phyloP scores from a whole-genome alignment of 768 basidiomycete species.

The Clathrus columnatus region DNA sequence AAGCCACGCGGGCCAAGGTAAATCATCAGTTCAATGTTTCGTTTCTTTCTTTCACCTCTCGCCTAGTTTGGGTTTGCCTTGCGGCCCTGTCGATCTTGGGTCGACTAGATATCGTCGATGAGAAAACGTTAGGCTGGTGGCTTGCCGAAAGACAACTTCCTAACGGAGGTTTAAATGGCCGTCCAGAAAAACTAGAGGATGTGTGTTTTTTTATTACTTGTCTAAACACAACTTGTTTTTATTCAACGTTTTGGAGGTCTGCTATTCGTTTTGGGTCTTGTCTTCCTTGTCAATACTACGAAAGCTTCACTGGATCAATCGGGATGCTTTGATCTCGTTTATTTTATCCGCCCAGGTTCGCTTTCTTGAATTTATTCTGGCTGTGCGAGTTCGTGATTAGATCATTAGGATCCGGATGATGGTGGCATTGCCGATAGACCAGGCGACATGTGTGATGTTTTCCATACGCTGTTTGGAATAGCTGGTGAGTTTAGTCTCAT shows the following conservation, averaged over 20 bases:
- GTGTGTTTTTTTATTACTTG: constrained; percentile 36
- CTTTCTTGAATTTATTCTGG: constrained; percentile 4
- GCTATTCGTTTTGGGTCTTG: constrained; percentile 96
- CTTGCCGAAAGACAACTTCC: constrained; percentile 87
- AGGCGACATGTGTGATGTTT: constrained; percentile 93
- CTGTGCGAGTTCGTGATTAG: not conserved
- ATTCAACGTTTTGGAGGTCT: constrained; percentile 52
- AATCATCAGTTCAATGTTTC: constrained; percentile 10
- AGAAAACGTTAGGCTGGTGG: constrained; percentile 86
- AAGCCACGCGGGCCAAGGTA: constrained; percentile 88
- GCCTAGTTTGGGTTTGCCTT: constrained; percentile 78
- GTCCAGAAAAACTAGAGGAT: constrained; percentile 97
- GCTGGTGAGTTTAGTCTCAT: constrained; percentile 44
- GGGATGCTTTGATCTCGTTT: constrained; percentile 65
- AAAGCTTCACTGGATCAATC: constrained; percentile 81
- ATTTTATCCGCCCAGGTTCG: constrained; percentile 82
- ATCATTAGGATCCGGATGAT: constrained; percentile 64
- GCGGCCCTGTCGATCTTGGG: constrained; percentile 85
- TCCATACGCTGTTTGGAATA: constrained; percentile 89
- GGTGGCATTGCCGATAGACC: constrained; percentile 95
- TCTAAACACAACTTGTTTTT: not conserved
- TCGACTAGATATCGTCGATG: constrained; percentile 68
- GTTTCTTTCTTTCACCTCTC: not conserved
- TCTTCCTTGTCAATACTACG: constrained; percentile 80
- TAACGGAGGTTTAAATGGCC: constrained; percentile 88